Evolutionary conservation across 2,329 filamentous ascomycete species (phyloP).

Genomic region (Setomelanomma holmii): DNA sequence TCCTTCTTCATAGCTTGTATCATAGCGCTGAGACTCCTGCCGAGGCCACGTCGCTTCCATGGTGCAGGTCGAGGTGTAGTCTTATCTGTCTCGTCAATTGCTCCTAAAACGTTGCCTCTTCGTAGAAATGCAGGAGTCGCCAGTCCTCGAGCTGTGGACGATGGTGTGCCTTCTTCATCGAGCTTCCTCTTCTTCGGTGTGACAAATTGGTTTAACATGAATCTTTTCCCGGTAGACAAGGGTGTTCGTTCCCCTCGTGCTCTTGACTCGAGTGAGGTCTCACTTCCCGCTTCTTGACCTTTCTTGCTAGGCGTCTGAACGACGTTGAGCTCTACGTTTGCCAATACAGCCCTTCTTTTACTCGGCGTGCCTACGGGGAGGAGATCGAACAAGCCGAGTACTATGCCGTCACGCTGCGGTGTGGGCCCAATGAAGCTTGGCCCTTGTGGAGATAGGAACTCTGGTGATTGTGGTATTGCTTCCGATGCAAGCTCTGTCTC

Average conservation of each 20-base stretch:
- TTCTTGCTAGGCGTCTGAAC: constrained; percentile 51
- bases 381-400: constrained; percentile 79
- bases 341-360: constrained; percentile 39
- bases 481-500: constrained; percentile 26
- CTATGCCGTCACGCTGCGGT: constrained; percentile 78
- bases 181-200: constrained; percentile 62
- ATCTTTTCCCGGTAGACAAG: constrained; percentile 65
- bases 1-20: constrained; percentile 73
- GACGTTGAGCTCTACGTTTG: constrained; percentile 40
- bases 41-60: constrained; percentile 58
- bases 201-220: constrained; percentile 68
- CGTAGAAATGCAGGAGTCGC: constrained; percentile 76
- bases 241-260: constrained; percentile 54
- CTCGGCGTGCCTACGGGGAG: constrained; percentile 61
- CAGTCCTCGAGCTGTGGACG: constrained; percentile 54
- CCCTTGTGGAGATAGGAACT: constrained; percentile 39
- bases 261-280: constrained; percentile 36
- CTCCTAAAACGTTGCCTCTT: constrained; percentile 58
- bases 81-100: constrained; percentile 63
- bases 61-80: constrained; percentile 45
- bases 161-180: constrained; percentile 48
- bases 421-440: constrained; percentile 70
- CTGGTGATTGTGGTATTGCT: constrained; percentile 13
- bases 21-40: constrained; percentile 75
- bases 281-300: constrained; percentile 28